Percentiles rank a stretch among this genome's conserved stretches.
Evolutionary conservation across 371 early-diverging fungal species (phyloP).

Genomic region (Catenaria anguillulae): DNA sequence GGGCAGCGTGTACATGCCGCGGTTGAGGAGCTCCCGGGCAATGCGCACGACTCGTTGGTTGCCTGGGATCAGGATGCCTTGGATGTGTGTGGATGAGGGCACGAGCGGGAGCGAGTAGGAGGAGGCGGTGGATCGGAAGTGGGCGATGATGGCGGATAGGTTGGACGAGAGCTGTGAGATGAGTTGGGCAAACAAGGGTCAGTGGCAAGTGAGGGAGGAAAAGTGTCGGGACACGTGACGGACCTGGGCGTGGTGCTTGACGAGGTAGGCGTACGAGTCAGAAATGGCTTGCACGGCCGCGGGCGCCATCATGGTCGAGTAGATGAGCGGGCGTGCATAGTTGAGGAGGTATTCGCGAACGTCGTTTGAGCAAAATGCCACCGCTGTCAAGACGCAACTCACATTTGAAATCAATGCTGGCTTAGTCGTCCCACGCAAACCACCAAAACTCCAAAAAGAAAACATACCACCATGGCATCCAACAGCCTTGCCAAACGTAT

Average conservation of each 20-base stretch:
- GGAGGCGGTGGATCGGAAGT: background rate
- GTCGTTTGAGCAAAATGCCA: slow-evolving; percentile 41
- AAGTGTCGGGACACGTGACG: background rate
- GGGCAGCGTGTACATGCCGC: slow-evolving; percentile 55
- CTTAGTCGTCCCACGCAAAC: background rate
- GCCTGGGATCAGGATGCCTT: slow-evolving; percentile 47
- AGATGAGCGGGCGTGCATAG: slow-evolving; percentile 66
- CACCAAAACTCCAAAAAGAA: background rate
- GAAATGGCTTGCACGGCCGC: slow-evolving; percentile 37
- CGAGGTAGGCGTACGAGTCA: slow-evolving; percentile 24
- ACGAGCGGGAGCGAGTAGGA: slow-evolving; percentile 32
- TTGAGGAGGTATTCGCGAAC: slow-evolving; percentile 56
- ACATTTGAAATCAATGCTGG: slow-evolving; percentile 2
- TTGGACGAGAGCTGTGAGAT: background rate
- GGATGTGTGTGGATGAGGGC: slow-evolving; percentile 51
- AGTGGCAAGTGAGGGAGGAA: background rate
- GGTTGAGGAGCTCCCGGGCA: slow-evolving; percentile 35
- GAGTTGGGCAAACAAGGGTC: background rate
- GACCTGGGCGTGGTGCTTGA: background rate
- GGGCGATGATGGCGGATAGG: background rate
- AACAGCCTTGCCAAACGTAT: slow-evolving; percentile 72
- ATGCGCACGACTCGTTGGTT: slow-evolving; percentile 45
- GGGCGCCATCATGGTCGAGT: slow-evolving; percentile 58
- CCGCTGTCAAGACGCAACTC: too few relatives aligned
- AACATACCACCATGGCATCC: slow-evolving; percentile 59